These are phyloP conservation scores for Termitomyces bulborhizus DNA, from an alignment of 768 basidiomycete genomes.

Conservation along the genomic window DNA sequence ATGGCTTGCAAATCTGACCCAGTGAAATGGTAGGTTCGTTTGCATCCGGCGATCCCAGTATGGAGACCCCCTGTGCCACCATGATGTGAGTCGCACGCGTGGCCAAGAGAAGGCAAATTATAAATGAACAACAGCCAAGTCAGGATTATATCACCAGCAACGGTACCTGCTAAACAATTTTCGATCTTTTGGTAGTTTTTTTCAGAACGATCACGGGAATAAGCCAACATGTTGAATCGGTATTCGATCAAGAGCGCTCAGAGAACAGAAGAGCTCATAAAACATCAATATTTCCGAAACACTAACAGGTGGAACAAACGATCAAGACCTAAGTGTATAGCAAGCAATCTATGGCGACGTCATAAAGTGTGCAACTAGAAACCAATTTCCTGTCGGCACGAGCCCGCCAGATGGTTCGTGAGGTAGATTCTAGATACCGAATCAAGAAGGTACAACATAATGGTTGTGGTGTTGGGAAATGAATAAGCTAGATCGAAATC, in stretches of 20 bases:
- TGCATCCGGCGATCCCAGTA: not conserved
- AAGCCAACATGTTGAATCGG: no score
- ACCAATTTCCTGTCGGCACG: not conserved
- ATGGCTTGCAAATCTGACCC: not conserved
- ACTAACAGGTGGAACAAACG: not conserved
- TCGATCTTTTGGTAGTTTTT: no score
- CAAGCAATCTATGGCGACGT: not conserved
- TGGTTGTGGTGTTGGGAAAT: not conserved
- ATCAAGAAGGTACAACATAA: not conserved
- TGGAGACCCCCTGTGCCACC: not conserved
- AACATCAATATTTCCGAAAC: not conserved
- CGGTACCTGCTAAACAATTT: not conserved
- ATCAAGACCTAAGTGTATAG: not conserved
- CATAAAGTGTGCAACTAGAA: not conserved
- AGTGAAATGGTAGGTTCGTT: not conserved
- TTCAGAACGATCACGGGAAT: not conserved
- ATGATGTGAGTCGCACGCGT: no score
- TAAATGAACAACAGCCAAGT: not conserved
- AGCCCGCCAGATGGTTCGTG: not conserved
- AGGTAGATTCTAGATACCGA: not conserved
- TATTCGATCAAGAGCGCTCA: not conserved
- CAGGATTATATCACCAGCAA: no score
- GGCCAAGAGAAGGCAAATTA: not conserved
- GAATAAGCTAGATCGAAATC: slow-evolving; percentile 4
- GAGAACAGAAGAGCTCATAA: not conserved